Conservation (phyloP, 2,329 filamentous ascomycete genomes). For the Zopfia rhizophila region DNA sequence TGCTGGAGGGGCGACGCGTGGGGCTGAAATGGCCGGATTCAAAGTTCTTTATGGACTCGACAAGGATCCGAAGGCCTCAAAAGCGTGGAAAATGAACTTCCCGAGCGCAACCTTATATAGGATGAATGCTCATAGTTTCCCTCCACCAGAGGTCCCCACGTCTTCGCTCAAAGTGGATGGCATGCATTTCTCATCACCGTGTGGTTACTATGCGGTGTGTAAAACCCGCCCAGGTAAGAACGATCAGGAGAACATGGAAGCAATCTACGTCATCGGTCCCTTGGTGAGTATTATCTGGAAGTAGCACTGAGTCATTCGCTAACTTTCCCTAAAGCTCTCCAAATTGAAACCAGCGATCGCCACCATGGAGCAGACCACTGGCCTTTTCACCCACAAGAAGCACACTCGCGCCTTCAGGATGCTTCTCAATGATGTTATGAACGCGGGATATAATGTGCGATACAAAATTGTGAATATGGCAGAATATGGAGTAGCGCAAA, state of each 20-base stretch:
- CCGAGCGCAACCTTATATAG: conserved; percentile 10
- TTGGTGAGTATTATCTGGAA: too few relatives aligned
- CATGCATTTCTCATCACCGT: conserved; percentile 32
- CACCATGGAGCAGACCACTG: conserved; percentile 32
- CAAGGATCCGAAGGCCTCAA: conserved; percentile 20
- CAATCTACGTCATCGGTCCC: conserved; percentile 26
- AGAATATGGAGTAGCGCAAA: conserved; percentile 34
- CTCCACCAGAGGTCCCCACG: conserved; percentile 3
- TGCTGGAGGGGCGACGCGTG: conserved; percentile 32
- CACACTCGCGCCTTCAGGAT: conserved; percentile 25
- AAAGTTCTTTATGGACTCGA: conserved; percentile 28
- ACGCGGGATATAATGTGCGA: conserved; percentile 34
- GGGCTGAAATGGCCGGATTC: conserved; percentile 29
- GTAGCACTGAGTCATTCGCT: too few relatives aligned
- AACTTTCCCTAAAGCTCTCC: too few relatives aligned
- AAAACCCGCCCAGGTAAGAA: conserved; percentile 28
- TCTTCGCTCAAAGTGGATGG: conserved; percentile 21
- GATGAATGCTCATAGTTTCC: conserved; percentile 30
- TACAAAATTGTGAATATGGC: conserved; percentile 33
- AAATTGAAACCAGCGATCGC: conserved; percentile 29
- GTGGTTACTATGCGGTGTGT: conserved; percentile 20
- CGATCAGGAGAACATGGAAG: conserved; percentile 34
- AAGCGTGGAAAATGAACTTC: conserved; percentile 27
- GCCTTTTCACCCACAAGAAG: conserved; percentile 14
- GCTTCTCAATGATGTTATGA: conserved; percentile 29